These are phyloP conservation scores for Diphasiastrum complanatum DNA, from an alignment of 83 land plant genomes.

Conservation along the genomic window DNA sequence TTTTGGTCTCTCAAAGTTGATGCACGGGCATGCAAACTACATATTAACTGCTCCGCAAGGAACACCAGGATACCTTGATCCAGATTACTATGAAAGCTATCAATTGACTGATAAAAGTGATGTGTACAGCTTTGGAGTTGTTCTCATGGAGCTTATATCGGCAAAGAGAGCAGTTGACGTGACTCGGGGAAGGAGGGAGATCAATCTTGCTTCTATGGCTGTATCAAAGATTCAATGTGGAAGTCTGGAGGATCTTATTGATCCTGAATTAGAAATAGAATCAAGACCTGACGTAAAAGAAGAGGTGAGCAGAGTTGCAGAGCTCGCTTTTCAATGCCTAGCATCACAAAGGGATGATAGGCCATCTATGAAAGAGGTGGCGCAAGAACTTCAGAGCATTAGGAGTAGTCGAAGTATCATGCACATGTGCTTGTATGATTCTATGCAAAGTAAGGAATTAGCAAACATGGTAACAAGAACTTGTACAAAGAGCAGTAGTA, in stretches of 20 bases:
- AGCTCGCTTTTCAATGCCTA: conserved; percentile 29
- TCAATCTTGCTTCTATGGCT: conserved; percentile 21
- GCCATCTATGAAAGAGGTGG: conserved; percentile 26
- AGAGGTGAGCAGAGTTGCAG: conserved; percentile 22
- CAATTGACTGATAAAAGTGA: conserved; percentile 36
- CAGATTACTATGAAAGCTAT: conserved; percentile 31
- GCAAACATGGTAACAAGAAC: no score
- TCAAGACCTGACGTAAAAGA: conserved; percentile 7
- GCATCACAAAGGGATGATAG: conserved; percentile 24
- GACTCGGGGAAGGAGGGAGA: conserved; percentile 17
- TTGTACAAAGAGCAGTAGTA: no score
- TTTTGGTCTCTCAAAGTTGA: conserved; percentile 33
- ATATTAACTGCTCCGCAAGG: conserved; percentile 38
- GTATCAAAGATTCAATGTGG: conserved; percentile 16
- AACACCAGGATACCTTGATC: conserved; percentile 40
- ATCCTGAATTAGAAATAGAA: conserved; percentile 18
- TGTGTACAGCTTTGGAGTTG: conserved; percentile 39
- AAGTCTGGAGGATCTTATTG: conserved; percentile 26
- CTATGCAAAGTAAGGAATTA: no score
- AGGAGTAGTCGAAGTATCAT: no score
- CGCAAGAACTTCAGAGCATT: conserved; percentile 21
- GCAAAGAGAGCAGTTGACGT: conserved; percentile 20
- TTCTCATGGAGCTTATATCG: conserved; percentile 30
- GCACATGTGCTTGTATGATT: no score
- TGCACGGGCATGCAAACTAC: conserved; percentile 24